Percentiles rank a stretch among this genome's conserved stretches.
Conservation (phyloP, 495 filamentous ascomycete genomes). For the Melanomma pulvis-pyrius region DNA sequence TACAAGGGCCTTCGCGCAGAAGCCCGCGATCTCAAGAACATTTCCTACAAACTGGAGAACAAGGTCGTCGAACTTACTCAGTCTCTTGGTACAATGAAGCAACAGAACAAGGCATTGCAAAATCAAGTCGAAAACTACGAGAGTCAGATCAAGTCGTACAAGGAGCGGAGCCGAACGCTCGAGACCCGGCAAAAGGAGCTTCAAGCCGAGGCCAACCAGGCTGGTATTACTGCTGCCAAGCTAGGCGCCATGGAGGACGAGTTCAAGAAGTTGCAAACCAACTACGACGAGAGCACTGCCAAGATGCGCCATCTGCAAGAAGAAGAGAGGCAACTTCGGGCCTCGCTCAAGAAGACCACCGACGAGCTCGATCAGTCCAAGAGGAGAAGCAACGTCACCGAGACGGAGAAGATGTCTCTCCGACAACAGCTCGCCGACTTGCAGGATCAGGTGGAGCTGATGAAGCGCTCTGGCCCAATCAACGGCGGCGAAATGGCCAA, state of each 20-base stretch:
- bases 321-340: constrained; percentile 79
- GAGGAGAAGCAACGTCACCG: constrained; percentile 67
- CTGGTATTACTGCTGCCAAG: constrained; percentile 88
- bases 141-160: constrained; percentile 91
- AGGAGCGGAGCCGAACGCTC: constrained; percentile 85
- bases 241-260: constrained; percentile 88
- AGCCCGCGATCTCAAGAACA: constrained; percentile 96
- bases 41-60: constrained; percentile 98
- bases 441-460: constrained; percentile 88
- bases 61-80: constrained; percentile 99
- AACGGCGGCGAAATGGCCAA: constrained; percentile 72
- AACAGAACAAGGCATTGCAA: constrained; percentile 85
- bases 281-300: constrained; percentile 78
- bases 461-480: constrained; percentile 67
- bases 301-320: constrained; percentile 93
- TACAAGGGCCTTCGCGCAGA: constrained; percentile 94
- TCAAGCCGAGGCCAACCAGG: constrained; percentile 95
- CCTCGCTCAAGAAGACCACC: constrained; percentile 73
- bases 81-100: constrained; percentile 84
- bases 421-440: constrained; percentile 86
- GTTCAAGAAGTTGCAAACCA: constrained; percentile 86
- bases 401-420: constrained; percentile 80
- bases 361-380: constrained; percentile 77
- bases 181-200: constrained; percentile 90
- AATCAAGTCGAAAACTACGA: constrained; percentile 96